Base-by-base conservation (phyloP, 73 alveolate genomes). In the Tetrahymena thermophila region DNA sequence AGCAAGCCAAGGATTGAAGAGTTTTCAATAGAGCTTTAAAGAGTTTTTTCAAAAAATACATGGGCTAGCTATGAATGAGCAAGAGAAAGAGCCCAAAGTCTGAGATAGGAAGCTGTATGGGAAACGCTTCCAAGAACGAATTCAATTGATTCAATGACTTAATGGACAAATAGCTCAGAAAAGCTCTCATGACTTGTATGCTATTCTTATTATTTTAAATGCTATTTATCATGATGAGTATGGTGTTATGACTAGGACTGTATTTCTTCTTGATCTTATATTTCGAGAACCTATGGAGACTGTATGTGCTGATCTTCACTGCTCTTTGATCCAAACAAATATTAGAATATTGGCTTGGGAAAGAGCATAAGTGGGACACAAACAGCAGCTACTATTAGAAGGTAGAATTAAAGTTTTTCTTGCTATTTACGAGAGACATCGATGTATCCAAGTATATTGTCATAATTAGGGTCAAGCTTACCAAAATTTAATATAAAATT, bases 41-140 rank as follows among this genome's bases (percentile, higher is more conserved):
- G 94, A 23, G 99, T 96, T 55, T 98, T 98, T 93, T 98, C 99
- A 96, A 98, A 97, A 97, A 99, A 98, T 7, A 99, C 99, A 44
- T 96, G 97, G 14, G 99, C 98, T 44, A 99, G 97, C 95, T 99
- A 99, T 23, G 99, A 98, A 97, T 99, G 99, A 16, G 99, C 99
- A 31, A 99, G 98, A 17, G 99, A 97, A 50, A 99, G 98, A 31
- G 99, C 99, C 99, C 99, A 98, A 44, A 98, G 98, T 95, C 99
- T 97, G 31, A 98, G 98, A 96, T 98, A 98, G 43, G 99, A 97
- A 44, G 99, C 99, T 0, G 99, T 98, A 95, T 98, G 98, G 17
- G 99, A 97, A 15, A 98, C 98, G 35, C 98, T 96, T 93, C 99
- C 99, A n/a, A 98, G 94, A 38, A 97, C 98, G 94, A 96, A 98